Evolutionary conservation across 1,139 yeast species (phyloP), one percentile per base, ranked within the genome.

Genomic region (Geotrichum phurueaensis): DNA sequence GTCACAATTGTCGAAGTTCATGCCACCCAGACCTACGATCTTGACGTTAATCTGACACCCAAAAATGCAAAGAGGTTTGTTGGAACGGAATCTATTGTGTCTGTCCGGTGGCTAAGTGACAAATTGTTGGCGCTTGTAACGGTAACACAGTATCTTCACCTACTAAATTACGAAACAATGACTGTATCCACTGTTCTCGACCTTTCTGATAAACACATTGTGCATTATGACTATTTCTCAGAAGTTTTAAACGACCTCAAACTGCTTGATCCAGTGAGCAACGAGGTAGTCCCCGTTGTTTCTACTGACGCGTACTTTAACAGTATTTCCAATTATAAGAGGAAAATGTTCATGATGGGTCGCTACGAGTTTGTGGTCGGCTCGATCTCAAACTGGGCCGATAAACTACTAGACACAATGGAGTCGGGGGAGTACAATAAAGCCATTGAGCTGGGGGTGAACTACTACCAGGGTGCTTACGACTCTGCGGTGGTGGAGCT

Each of bases 341-440:
- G 81, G 0, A 76, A 80, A 29, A 52, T 84, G 0, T 81, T 83
- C 65, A 60, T 82, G 2, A 66, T 84, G 60, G 85, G 85, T 1
- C 74, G 75, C 52, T 78, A 76, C 63, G 84, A 79, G 59, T 68
- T 84, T 45, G 75, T 74, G 6, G 76, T 84, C n/a, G 95, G 91
- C 0, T 76, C 83, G 23, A 73, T 84, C 15, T 76, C 84, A 2
- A 85, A 81, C 65, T 89, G 96, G 96, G 89, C 91, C 0, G 95
- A 87, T 67, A 76, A 80, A 23, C 70, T 85, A 23, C 75, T 78
- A 60, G 79, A 75, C 12, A 70, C 82, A 18, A 75, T 89, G 64
- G 75, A 81, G 12, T 66, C 72, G 3, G 81, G 81, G 0, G 73
- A 79, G 43, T 86, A 84, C 62, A 71, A 80, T 12, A 74, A 73